Evolutionary conservation across 768 basidiomycete species (phyloP).

Genomic region (Pseudohyphozyma bogoriensis): DNA sequence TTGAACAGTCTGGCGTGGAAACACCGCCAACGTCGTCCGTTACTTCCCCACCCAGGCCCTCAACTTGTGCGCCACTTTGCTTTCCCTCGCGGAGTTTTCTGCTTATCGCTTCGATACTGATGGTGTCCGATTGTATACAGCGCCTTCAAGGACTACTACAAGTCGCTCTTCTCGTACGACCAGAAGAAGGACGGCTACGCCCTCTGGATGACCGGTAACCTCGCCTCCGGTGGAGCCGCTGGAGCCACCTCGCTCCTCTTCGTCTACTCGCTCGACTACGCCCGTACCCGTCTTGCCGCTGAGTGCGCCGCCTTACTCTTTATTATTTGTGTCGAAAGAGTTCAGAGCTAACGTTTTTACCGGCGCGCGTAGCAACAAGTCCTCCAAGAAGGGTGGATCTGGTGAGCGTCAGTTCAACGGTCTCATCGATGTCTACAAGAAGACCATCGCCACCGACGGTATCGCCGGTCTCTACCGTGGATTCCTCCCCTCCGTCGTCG

Average conservation of each 20-base stretch:
- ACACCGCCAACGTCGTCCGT: conserved; percentile 99
- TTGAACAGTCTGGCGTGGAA: conserved; percentile 77
- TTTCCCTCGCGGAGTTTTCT: not conserved
- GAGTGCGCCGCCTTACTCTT: too few relatives aligned
- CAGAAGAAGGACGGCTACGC: conserved; percentile 87
- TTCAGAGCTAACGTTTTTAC: too few relatives aligned
- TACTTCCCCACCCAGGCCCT: conserved; percentile 99
- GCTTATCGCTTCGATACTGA: conserved; percentile 7
- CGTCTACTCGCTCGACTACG: conserved; percentile 99
- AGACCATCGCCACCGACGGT: conserved; percentile 96
- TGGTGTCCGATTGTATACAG: conserved; percentile 5
- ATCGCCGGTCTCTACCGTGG: conserved; percentile 99
- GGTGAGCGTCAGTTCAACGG: conserved; percentile 96
- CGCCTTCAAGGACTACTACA: conserved; percentile 76
- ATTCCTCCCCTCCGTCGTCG: conserved; percentile 96
- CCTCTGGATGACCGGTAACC: conserved; percentile 96
- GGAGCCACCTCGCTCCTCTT: conserved; percentile 98
- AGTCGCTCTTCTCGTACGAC: conserved; percentile 97
- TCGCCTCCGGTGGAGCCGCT: conserved; percentile 96
- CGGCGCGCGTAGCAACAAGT: too few relatives aligned
- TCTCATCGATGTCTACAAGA: conserved; percentile 65
- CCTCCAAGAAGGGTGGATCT: conserved; percentile 63
- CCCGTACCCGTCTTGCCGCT: conserved; percentile 97
- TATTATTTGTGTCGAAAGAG: too few relatives aligned
- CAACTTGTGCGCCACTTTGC: conserved; percentile 64